Base-by-base conservation (phyloP, 345 rosid species). In the Draba incana region DNA sequence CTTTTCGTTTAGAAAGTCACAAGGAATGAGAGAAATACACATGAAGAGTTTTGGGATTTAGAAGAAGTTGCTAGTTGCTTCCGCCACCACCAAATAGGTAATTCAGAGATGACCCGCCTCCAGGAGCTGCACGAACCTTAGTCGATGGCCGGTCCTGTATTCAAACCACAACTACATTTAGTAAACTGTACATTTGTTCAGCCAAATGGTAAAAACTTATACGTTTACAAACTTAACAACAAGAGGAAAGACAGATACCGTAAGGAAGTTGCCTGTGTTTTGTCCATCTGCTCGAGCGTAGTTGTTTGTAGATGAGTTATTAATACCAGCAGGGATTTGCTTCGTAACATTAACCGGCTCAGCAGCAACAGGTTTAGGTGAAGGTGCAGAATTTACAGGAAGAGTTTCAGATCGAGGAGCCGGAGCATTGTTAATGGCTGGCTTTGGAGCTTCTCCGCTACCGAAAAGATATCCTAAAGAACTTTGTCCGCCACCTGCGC, bases 401-500 rank as follows among this genome's bases (percentile, higher is more conserved):
- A 57, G 81, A 11, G 30, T 78, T 45, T 80, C 88, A 12, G 64
- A 59, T 5, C 81, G 67, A 57, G 78, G 52, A 58, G 83, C 58
- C 49, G 58, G 80, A 54, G 70, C 71, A 56, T 56, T 75, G 75
- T 37, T 76, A 39, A 68, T 12, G n/a, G 73, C 82, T 31, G 90
- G 62, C 67, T 86, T 86, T 49, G 97, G 94, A 72, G 84, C 87
- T 77, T 88, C 94, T 48, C 86, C 92, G 31, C 48, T 68, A 2
- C 97, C 89, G 64, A 90, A 90, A 46, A 90, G 84, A 70, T 90
- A 90, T 27, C 94, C 94, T 72, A 90, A 69, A 35, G 97, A 90
- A 70, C 97, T 90, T 83, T 86, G 97, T 14, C 94, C 94, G 30
- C 97, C 97, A 53, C 97, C 97, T 33, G 79, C 66, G 62, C 97